Conservation (phyloP, 2,329 filamentous ascomycete species). For the Thyridium curvatum region DNA sequence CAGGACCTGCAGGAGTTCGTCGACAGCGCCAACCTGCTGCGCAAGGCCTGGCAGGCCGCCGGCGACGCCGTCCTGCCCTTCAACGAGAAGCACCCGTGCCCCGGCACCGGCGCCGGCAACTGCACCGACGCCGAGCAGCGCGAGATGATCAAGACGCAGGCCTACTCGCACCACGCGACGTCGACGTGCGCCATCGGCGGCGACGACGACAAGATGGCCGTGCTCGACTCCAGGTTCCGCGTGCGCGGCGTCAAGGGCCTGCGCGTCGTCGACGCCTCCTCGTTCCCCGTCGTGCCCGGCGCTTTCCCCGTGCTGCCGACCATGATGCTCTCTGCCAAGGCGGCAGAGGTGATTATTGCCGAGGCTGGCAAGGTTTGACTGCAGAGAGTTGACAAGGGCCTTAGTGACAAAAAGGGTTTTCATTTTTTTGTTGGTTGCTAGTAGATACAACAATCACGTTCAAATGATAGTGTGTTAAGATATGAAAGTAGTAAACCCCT, state of each 20-base stretch:
- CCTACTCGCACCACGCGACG: slow-evolving; percentile 4
- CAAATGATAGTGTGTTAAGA: no score
- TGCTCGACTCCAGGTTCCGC: slow-evolving; percentile 6
- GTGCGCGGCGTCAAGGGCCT: slow-evolving; percentile 10
- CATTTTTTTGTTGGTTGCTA: neutral
- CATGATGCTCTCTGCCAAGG: slow-evolving; percentile 6
- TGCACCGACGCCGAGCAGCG: slow-evolving; percentile 7
- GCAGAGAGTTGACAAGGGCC: neutral
- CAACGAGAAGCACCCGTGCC: slow-evolving; percentile 10
- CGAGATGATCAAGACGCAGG: slow-evolving; percentile 1
- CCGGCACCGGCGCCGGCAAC: slow-evolving; percentile 8
- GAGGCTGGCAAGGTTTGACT: neutral
- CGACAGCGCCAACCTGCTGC: slow-evolving; percentile 11
- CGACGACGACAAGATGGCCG: slow-evolving; percentile 5
- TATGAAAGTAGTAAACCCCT: no score
- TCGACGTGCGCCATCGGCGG: slow-evolving; percentile 4
- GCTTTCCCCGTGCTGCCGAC: slow-evolving; percentile 10
- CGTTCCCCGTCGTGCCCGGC: slow-evolving; percentile 13
- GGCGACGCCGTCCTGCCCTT: slow-evolving; percentile 8
- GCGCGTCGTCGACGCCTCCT: slow-evolving; percentile 14
- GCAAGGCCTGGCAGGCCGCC: slow-evolving; percentile 7
- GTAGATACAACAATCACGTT: no score
- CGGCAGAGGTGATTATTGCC: slow-evolving; percentile 5
- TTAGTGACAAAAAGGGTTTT: neutral
- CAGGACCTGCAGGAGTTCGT: slow-evolving; percentile 10